A percentile compares a stretch with the other conserved stretches of the same genome.
These are phyloP conservation scores for Fusarium setosum DNA, from an alignment of 2,329 filamentous ascomycete genomes.

Conservation along the genomic window DNA sequence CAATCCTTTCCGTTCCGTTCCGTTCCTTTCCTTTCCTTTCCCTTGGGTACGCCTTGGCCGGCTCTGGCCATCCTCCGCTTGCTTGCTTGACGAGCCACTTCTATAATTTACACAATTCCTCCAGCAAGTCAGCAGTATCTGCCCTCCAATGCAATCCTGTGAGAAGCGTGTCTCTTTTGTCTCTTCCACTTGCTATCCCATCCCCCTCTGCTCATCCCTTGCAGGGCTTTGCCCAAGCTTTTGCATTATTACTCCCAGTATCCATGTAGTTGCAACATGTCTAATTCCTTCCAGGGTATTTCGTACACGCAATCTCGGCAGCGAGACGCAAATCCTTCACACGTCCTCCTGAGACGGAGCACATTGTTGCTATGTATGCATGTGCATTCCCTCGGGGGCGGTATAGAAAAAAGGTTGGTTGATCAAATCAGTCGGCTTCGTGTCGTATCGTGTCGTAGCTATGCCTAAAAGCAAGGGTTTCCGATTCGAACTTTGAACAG, in stretches of 20 bases:
- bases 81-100: conserved; percentile 32
- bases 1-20: too few relatives aligned
- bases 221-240: conserved; percentile 37
- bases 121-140: conserved; percentile 17
- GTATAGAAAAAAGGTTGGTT: conserved; percentile 27
- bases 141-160: conserved; percentile 25
- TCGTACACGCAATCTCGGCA: conserved; percentile 45
- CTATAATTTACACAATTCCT: conserved; percentile 44
- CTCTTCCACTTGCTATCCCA: conserved; percentile 25
- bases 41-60: not conserved
- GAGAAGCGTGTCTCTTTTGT: conserved; percentile 31
- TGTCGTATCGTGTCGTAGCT: conserved; percentile 18
- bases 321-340: conserved; percentile 40
- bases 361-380: conserved; percentile 11
- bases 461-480: conserved; percentile 19
- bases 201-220: conserved; percentile 31
- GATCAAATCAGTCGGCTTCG: conserved; percentile 23
- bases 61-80: conserved; percentile 16
- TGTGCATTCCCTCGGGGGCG: conserved; percentile 5
- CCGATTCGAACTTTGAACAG: conserved; percentile 27
- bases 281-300: conserved; percentile 45
- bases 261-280: conserved; percentile 43
- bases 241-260: conserved; percentile 43
- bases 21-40: too few relatives aligned
- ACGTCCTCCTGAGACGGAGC: conserved; percentile 12